Percentiles rank a stretch among this genome's conserved stretches.
These are phyloP conservation scores for Sesbania bispinosa DNA, from an alignment of 306 rosid species.

Conservation along the genomic window DNA sequence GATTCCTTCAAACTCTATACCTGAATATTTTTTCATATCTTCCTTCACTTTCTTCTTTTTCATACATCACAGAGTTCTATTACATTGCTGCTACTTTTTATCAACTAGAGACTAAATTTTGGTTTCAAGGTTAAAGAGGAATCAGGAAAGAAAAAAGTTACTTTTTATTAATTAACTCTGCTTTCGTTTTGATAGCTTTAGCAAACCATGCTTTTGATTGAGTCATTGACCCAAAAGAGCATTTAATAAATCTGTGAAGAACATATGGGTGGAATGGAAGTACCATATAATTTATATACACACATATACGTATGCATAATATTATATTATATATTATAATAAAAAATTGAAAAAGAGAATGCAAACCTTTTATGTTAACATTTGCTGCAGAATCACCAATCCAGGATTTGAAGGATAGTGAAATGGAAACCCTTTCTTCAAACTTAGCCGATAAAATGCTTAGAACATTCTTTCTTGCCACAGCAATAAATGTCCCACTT, in stretches of 20 bases:
- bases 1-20: background rate
- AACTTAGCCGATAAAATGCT: constrained; percentile 66
- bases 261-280: background rate
- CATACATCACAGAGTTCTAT: background rate
- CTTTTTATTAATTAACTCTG: background rate
- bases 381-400: constrained; percentile 37
- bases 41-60: background rate
- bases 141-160: background rate
- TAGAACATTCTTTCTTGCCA: constrained; percentile 60
- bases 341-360: background rate
- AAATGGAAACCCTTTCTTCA: constrained; percentile 51
- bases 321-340: background rate
- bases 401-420: constrained; percentile 48
- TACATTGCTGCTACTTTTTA: background rate
- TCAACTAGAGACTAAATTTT: background rate
- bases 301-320: background rate
- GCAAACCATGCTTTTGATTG: background rate
- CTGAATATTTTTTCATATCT: background rate
- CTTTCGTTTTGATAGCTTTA: background rate
- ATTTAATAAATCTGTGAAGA: constrained; percentile 4
- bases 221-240: background rate
- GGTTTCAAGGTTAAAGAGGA: background rate
- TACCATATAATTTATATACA: background rate
- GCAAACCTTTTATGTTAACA: constrained; percentile 55
- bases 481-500: constrained; percentile 66